These are phyloP conservation scores for Mediolabrus comicus DNA, from an alignment of 108 stramenopile genomes.

Conservation along the genomic window DNA sequence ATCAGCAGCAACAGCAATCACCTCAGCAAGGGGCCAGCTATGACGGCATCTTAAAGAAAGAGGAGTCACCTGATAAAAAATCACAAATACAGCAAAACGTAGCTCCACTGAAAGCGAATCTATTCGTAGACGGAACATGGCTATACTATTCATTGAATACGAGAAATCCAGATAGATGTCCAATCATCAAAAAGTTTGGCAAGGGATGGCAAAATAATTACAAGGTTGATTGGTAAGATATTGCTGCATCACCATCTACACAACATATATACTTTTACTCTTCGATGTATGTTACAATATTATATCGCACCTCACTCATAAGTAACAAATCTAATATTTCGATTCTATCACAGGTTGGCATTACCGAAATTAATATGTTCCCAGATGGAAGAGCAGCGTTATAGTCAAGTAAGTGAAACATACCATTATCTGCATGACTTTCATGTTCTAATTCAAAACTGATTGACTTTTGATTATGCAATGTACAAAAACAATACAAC, in stretches of 20 bases:
- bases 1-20: conserved; percentile 20
- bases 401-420: conserved; percentile 19
- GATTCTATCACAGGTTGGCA: conserved; percentile 7
- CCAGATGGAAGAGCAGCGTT: conserved; percentile 57
- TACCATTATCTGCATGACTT: background rate
- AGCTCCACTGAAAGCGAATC: conserved; percentile 79
- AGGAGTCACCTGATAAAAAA: background rate
- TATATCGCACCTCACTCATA: too few relatives aligned
- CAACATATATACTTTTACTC: background rate
- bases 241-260: background rate
- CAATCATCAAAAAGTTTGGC: conserved; percentile 66
- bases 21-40: background rate
- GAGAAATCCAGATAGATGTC: conserved; percentile 42
- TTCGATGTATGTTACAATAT: too few relatives aligned
- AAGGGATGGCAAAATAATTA: conserved; percentile 65
- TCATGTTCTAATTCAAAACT: background rate
- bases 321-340: background rate
- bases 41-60: background rate
- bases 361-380: conserved; percentile 64
- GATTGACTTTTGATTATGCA: too few relatives aligned
- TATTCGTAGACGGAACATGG: conserved; percentile 93
- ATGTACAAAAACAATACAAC: too few relatives aligned
- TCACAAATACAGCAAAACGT: conserved; percentile 27
- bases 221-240: conserved; percentile 64
- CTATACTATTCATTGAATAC: conserved; percentile 77